phyloP scores from a whole-genome alignment of 2,329 filamentous ascomycete genomes.

The Parastagonospora nodorum region DNA sequence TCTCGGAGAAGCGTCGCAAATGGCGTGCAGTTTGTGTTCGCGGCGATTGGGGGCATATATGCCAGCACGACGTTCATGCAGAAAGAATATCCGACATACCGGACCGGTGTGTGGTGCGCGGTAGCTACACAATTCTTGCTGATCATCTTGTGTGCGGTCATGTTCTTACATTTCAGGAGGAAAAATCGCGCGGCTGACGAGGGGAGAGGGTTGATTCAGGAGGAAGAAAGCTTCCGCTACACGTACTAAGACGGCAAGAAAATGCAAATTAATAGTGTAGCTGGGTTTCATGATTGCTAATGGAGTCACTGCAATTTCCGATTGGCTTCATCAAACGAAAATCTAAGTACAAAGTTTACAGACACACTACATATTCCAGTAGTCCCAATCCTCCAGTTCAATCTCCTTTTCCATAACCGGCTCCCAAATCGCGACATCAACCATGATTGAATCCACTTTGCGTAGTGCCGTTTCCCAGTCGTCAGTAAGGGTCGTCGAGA shows the following conservation, averaged over 20 bases:
- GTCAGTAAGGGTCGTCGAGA: background rate
- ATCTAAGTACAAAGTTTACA: too few species aligned
- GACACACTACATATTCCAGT: too few species aligned
- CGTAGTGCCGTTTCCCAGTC: background rate
- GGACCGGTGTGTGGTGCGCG: slow-evolving; percentile 34
- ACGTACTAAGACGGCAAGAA: background rate
- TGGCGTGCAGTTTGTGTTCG: slow-evolving; percentile 40
- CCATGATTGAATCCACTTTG: background rate
- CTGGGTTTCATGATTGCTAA: background rate
- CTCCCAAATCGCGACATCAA: background rate
- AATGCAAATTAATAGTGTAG: background rate
- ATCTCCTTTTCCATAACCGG: background rate
- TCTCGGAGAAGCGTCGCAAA: slow-evolving; percentile 34
- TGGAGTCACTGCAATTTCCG: too few species aligned
- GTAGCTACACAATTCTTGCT: slow-evolving; percentile 23
- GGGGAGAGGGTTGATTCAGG: background rate
- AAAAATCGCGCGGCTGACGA: slow-evolving; percentile 15
- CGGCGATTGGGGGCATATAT: slow-evolving; percentile 39
- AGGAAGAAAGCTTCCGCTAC: slow-evolving; percentile 8
- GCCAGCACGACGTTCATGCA: slow-evolving; percentile 40
- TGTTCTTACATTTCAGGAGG: slow-evolving; percentile 20
- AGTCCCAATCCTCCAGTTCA: background rate
- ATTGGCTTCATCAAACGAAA: background rate
- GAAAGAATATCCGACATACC: slow-evolving; percentile 34
- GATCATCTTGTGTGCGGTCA: slow-evolving; percentile 19